These are phyloP conservation scores for Lophiotrema nucula DNA, from an alignment of 495 filamentous ascomycete species.

Conservation along the genomic window DNA sequence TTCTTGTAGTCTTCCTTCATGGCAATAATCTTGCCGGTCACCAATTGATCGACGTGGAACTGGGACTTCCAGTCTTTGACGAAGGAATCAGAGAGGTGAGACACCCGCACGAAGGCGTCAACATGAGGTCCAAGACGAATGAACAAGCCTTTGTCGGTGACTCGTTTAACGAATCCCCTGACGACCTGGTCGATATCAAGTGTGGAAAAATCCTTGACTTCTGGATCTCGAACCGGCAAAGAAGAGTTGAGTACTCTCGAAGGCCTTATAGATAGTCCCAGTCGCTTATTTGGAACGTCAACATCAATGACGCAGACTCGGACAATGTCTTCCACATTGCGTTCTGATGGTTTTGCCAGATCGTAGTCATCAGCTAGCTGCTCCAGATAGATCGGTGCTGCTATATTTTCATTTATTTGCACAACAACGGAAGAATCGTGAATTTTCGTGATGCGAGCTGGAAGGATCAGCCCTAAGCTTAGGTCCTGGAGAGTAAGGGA, in stretches of 20 bases:
- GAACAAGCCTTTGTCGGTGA: slow-evolving; percentile 83
- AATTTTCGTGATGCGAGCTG: slow-evolving; percentile 79
- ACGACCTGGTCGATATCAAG: slow-evolving; percentile 76
- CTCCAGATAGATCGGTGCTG: slow-evolving; percentile 69
- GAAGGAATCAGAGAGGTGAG: slow-evolving; percentile 84
- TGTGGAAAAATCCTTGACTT: slow-evolving; percentile 66
- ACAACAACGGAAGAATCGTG: slow-evolving; percentile 80
- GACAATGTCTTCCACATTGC: slow-evolving; percentile 79
- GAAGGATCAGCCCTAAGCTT: slow-evolving; percentile 72
- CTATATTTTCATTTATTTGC: slow-evolving; percentile 74
- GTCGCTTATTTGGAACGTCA: slow-evolving; percentile 77
- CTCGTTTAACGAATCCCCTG: slow-evolving; percentile 84
- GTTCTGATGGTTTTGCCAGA: slow-evolving; percentile 63
- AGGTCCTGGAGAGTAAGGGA: slow-evolving; percentile 66
- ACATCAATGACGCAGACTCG: slow-evolving; percentile 78
- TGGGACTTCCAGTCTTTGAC: slow-evolving; percentile 94
- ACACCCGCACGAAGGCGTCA: slow-evolving; percentile 77
- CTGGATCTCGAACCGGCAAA: slow-evolving; percentile 74
- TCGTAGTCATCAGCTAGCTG: slow-evolving; percentile 86
- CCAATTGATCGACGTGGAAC: slow-evolving; percentile 81
- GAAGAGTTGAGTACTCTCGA: slow-evolving; percentile 87
- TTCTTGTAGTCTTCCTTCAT: slow-evolving; percentile 64
- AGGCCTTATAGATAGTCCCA: slow-evolving; percentile 77
- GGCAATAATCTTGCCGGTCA: slow-evolving; percentile 76
- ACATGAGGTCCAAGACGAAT: slow-evolving; percentile 74